Conservation (phyloP, 768 basidiomycete genomes). For the Dictyophora rubrovolvata region DNA sequence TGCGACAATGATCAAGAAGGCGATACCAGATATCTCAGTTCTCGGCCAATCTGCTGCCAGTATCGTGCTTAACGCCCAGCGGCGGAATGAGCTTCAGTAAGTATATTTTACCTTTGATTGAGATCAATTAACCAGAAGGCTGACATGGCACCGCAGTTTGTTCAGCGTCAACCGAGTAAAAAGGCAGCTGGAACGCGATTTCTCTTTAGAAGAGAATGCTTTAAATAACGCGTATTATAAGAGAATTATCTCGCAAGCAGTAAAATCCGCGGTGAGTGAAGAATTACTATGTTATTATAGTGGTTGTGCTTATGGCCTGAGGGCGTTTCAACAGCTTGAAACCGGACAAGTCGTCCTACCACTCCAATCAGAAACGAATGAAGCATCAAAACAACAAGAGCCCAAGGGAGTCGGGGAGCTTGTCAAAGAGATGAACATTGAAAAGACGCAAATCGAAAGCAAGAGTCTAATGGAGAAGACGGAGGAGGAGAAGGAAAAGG, state of each 20-base stretch:
- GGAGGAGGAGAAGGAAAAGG: constrained; percentile 1
- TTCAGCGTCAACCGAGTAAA: constrained; percentile 44
- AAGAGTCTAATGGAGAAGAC: background rate
- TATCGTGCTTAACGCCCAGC: constrained; percentile 19
- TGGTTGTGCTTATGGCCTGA: background rate
- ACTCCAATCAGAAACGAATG: no score
- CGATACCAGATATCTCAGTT: constrained; percentile 16
- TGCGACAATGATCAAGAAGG: background rate
- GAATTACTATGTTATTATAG: constrained; percentile 7
- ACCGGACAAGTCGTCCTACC: no score
- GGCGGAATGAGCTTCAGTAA: constrained; percentile 23
- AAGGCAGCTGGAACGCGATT: constrained; percentile 34
- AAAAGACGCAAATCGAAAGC: constrained; percentile 10
- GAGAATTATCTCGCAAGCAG: constrained; percentile 32
- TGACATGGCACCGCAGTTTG: constrained; percentile 19
- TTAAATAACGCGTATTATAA: constrained; percentile 38
- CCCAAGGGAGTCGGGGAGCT: background rate
- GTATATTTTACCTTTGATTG: background rate
- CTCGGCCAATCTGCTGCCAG: constrained; percentile 25
- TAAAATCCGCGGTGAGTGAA: constrained; percentile 25
- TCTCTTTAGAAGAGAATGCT: constrained; percentile 33
- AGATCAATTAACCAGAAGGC: background rate
- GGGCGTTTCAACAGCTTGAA: no score
- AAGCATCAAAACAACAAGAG: no score
- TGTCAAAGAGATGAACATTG: background rate